phyloP scores from a whole-genome alignment of 352 stramenopile species.

The Phytophthora melonis region DNA sequence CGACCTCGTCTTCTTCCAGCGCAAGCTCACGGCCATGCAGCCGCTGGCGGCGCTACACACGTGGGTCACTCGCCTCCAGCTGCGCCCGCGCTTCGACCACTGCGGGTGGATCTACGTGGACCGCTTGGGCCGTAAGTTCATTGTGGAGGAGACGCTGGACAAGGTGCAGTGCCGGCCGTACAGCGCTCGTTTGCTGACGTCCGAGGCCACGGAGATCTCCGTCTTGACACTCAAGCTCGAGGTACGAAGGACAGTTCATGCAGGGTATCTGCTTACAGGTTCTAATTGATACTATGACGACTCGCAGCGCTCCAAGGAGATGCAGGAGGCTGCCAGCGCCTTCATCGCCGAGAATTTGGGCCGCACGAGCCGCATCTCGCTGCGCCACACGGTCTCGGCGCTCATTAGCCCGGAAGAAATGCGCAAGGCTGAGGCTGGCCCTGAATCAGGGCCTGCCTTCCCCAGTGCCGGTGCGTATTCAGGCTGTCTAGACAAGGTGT shows the following conservation, averaged over 20 bases:
- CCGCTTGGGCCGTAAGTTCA: conserved; percentile 81
- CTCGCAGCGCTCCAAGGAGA: conserved; percentile 65
- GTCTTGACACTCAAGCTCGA: conserved; percentile 75
- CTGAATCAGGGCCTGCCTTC: conserved; percentile 40
- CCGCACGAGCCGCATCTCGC: conserved; percentile 68
- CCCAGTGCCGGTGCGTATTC: conserved; percentile 54
- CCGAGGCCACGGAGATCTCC: conserved; percentile 78
- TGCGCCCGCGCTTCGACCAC: conserved; percentile 83
- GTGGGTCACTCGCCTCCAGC: conserved; percentile 56
- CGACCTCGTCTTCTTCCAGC: conserved; percentile 83
- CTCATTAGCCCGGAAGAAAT: conserved; percentile 56
- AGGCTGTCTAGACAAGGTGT: neutral
- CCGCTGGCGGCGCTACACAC: conserved; percentile 78
- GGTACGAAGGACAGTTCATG: conserved; percentile 13
- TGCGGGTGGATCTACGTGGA: conserved; percentile 86
- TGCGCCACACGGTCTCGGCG: conserved; percentile 59
- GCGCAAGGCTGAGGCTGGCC: conserved; percentile 7
- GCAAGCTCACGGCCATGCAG: conserved; percentile 77
- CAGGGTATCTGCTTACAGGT: neutral
- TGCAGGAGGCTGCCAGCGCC: conserved; percentile 61
- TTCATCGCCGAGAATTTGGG: conserved; percentile 69
- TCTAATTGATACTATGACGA: conserved; percentile 11
- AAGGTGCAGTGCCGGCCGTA: conserved; percentile 86
- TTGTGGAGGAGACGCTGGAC: conserved; percentile 85
- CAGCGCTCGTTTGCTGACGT: conserved; percentile 76